Evolutionary conservation across 2,329 filamentous ascomycete species (phyloP).

Genomic region (Nemania diffusa): DNA sequence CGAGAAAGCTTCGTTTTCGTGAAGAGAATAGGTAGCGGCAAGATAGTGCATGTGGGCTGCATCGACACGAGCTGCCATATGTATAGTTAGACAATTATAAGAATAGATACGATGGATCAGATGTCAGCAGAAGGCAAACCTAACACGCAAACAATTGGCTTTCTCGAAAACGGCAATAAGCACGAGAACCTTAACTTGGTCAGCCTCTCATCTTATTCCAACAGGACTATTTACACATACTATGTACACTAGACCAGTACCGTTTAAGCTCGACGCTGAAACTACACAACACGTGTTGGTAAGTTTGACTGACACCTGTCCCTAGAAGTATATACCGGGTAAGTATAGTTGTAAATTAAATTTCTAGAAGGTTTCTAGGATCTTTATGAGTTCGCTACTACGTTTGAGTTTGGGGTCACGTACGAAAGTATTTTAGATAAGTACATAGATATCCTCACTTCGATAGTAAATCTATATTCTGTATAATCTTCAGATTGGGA

Average conservation of each 20-base stretch:
- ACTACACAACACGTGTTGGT: conserved; percentile 16
- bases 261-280: conserved; percentile 9
- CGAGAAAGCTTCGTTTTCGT: conserved; percentile 14
- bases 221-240: no score
- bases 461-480: background rate
- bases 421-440: background rate
- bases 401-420: background rate
- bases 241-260: no score
- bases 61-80: conserved; percentile 26
- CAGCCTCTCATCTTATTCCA: background rate
- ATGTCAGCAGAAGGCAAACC: conserved; percentile 2
- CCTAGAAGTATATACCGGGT: conserved; percentile 1
- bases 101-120: conserved; percentile 12
- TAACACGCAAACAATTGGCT: conserved; percentile 1
- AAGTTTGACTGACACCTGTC: conserved; percentile 26
- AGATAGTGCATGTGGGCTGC: conserved; percentile 21
- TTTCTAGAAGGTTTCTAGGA: conserved; percentile 9
- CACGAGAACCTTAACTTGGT: conserved; percentile 19
- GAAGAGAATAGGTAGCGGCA: conserved; percentile 16
- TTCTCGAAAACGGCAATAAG: conserved; percentile 17
- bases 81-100: background rate
- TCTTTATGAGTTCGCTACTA: background rate
- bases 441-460: background rate
- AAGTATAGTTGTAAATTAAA: background rate
- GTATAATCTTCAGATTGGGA: background rate